Evolutionary conservation across 345 rosid species (phyloP), one percentile per base, ranked within the genome.

Genomic region (Kernera saxatilis): DNA sequence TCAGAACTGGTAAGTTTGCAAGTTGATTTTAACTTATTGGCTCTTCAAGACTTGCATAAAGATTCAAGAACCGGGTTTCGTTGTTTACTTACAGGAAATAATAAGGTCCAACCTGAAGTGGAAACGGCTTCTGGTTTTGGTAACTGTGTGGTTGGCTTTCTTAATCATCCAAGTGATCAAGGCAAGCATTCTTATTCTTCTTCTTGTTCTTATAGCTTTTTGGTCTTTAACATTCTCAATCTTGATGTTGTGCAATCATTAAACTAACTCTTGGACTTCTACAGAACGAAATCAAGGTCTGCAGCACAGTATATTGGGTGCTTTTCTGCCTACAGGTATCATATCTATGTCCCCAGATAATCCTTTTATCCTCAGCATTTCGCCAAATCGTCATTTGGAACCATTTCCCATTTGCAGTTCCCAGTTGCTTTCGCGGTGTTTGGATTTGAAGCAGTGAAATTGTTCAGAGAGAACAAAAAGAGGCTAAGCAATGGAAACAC

Each of bases 241-340:
- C 32, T 55, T 27, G 37, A 41, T 32, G 32, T 54, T 51, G 8
- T 52, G 57, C 44, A 43, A 63, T 58, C 43, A 36, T 46, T 2
- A 45, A 39, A 53, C 65, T 54, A 46, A 41, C 14, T 32, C 29
- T 68, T 1, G 25, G 51, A 8, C 67, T 49, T 66, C 45, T 62
- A 81, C 92, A 93, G 99, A 88, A 91, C 36, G 84, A 89, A 70
- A 75, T 80, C 41, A 74, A 84, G 70, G 87, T 70, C 27, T 93
- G 99, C 78, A 83, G 91, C 43, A 49, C 84, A 50, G 73, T 77
- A 80, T 93, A 89, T 64, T 93, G 99, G 99, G 75, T 81, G 21
- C 82, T 91, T 11, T 91, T 91, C 82, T 55, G 77, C 81, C 49
- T 89, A 57, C 99, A 93, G 98, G 98, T 93, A 84, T 30, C 3